A percentile compares a stretch with the other conserved stretches of the same genome.
phyloP scores from a whole-genome alignment of 345 rosid species.

The Passiflora organensis region DNA sequence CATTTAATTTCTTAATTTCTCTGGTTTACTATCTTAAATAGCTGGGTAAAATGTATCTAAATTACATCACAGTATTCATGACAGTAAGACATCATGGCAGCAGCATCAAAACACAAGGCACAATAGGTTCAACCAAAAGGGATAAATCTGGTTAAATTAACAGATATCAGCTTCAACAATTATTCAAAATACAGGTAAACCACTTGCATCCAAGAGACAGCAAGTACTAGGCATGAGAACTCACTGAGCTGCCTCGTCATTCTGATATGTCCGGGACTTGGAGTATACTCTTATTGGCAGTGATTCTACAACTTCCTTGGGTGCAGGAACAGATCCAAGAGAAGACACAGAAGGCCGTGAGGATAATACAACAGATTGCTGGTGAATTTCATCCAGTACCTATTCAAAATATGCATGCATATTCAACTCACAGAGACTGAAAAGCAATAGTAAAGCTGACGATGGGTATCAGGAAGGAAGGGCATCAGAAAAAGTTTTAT shows the following conservation, averaged over 20 bases:
- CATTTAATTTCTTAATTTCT: too few relatives aligned
- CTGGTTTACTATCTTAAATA: too few relatives aligned
- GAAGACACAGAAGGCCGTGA: slow-evolving; percentile 83
- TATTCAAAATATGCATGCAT: slow-evolving; percentile 27
- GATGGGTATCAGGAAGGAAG: not conserved
- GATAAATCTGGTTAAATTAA: too few relatives aligned
- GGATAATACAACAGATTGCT: slow-evolving; percentile 91
- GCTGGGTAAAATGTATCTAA: too few relatives aligned
- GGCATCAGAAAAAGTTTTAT: not conserved
- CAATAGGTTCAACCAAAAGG: too few relatives aligned
- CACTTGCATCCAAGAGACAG: too few relatives aligned
- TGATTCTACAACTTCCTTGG: slow-evolving; percentile 77
- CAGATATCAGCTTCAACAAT: too few relatives aligned
- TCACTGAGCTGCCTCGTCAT: slow-evolving; percentile 81
- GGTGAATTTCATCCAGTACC: slow-evolving; percentile 99
- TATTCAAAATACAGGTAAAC: too few relatives aligned
- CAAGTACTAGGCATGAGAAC: slow-evolving; percentile 17
- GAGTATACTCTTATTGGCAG: slow-evolving; percentile 58
- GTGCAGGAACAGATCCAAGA: slow-evolving; percentile 94
- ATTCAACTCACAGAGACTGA: slow-evolving; percentile 27
- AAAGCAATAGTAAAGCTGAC: not conserved
- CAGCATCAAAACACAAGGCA: too few relatives aligned
- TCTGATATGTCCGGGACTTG: slow-evolving; percentile 49
- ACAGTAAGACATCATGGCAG: too few relatives aligned
- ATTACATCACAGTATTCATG: too few relatives aligned